Evolutionary conservation across 2,329 filamentous ascomycete species (phyloP), one percentile per base, ranked within the genome.

Genomic region (Allantophomopsis lycopodina): DNA sequence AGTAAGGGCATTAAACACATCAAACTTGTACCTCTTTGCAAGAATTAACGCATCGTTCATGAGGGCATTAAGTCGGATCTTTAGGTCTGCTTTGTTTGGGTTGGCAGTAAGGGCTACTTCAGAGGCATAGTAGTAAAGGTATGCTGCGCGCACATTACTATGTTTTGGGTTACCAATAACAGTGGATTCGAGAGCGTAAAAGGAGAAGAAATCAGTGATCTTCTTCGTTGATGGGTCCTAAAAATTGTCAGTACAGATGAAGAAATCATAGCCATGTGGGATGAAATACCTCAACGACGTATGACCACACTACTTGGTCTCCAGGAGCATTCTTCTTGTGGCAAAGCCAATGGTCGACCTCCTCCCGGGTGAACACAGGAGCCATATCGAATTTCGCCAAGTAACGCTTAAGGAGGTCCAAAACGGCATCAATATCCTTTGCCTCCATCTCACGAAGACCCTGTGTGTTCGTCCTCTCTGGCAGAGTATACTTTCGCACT

Each of bases 181-280:
- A 2, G 86, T 91, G 13, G 87, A 94, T 58, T 94, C 87, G 28
- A 98, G 79, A 55, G 78, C 79, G 68, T 96, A 98, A 65, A 96
- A 98, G 31, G 87, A 95, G 64, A 95, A 82, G 64, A 94, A 95
- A 61, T 98, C 91, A 31, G 86, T 95, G 54, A 98, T 84, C 51
- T 86, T 86, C 45, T 83, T 73, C 38, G 79, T 76, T 36, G 75
- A 50, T 0, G 69, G 61, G 39, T 81, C 72, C 56, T 74, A 23
- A 60, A 43, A 71, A 62, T 67, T 70, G 45, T n/a, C 18, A 21
- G 6, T 8, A 14, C 16, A 23, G 41, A 57, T 35, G 55, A 17
- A 31, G 39, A 28, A 28, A 35, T 46, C 12, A 32, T 13, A 32
- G 12, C 50, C 42, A 7, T 33, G n/a, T 2, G 11, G 12, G 8